Evolutionary conservation across 768 basidiomycete species (phyloP), one percentile per base, ranked within the genome.

Genomic region (Pleurotus cornucopiae): DNA sequence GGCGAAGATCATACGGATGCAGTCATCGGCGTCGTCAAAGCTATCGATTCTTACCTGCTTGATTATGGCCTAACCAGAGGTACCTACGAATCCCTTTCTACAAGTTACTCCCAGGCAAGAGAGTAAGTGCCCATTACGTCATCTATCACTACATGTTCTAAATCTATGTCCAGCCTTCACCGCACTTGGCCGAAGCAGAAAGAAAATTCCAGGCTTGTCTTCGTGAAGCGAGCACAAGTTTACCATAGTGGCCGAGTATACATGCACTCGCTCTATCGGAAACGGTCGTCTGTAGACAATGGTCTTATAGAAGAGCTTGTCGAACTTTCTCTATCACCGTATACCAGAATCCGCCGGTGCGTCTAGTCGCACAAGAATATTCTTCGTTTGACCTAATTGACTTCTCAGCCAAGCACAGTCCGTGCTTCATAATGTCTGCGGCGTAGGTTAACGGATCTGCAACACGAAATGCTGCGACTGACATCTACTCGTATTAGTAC

Each of bases 1-100:
- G 83, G 81, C 34, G 91, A 92, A 67, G 90, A 93, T 65, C 89
- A 91, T 59, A 88, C 91, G 44, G 95, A 98, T 67, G 88, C 91
- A 4, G 83, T 96, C 30, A 79, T 91, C 34, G 76, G 76, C 38
- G 81, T 91, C 14, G 80, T 84, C 20, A 84, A 83, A 46, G 86
- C 85, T 3, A 85, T 92, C 44, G 91, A 92, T 60, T 81, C 84
- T 2, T 90, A 82, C 63, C 73, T 93, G 62, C 73, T 91, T 46
- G 83, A 83, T 49, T 90, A 90, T 68, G 89, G 81, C 12, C 72
- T 88, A 66, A 81, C 71, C 46, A 72, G 83, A 63, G 70, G 70
- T 51, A 79, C 82, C 52, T 89, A 83, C 60, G 81, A 82, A 54
- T 72, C 79, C 7, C 64, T 88, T 63, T 85, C 86, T 68, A 91